A percentile compares a stretch with the other conserved stretches of the same genome.
These are phyloP conservation scores for Didymella lethalis DNA, from an alignment of 2,329 filamentous ascomycete species.

Conservation along the genomic window DNA sequence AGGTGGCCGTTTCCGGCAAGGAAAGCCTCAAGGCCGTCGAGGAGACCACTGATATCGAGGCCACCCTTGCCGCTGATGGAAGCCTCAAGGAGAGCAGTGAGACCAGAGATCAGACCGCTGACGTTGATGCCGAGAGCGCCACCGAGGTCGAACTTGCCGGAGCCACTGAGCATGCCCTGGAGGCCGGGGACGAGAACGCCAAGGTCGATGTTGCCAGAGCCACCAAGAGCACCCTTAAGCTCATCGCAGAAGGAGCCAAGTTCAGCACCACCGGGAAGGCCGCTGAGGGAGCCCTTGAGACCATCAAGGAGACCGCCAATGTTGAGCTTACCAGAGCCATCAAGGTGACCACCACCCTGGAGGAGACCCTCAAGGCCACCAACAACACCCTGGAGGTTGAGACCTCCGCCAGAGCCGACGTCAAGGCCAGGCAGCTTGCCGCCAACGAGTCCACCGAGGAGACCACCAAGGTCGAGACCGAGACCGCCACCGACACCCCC, in stretches of 20 bases:
- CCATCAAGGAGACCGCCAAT: constrained; percentile 15
- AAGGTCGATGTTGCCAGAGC: constrained; percentile 14
- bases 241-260: constrained; percentile 14
- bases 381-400: constrained; percentile 11
- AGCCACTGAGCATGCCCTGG: constrained; percentile 9
- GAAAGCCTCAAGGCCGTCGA: constrained; percentile 13
- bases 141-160: constrained; percentile 15
- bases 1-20: constrained; percentile 14
- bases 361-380: constrained; percentile 12
- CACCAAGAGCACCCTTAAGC: constrained; percentile 10
- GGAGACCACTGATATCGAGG: constrained; percentile 10
- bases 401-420: constrained; percentile 7
- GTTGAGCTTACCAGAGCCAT: constrained; percentile 13
- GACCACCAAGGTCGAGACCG: constrained; percentile 18
- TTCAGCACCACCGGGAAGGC: constrained; percentile 13
- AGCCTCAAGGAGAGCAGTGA: constrained; percentile 8
- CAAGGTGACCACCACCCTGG: constrained; percentile 7
- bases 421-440: constrained; percentile 10
- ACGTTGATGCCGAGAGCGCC: constrained; percentile 18
- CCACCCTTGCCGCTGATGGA: constrained; percentile 13
- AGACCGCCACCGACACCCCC: constrained; percentile 1
- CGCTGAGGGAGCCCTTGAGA: constrained; percentile 10
- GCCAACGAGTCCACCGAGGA: constrained; percentile 13
- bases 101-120: constrained; percentile 6
- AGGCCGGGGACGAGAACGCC: constrained; percentile 6